Conservation (phyloP, 148 eudicot species). For the Amaranthus cruentus region DNA sequence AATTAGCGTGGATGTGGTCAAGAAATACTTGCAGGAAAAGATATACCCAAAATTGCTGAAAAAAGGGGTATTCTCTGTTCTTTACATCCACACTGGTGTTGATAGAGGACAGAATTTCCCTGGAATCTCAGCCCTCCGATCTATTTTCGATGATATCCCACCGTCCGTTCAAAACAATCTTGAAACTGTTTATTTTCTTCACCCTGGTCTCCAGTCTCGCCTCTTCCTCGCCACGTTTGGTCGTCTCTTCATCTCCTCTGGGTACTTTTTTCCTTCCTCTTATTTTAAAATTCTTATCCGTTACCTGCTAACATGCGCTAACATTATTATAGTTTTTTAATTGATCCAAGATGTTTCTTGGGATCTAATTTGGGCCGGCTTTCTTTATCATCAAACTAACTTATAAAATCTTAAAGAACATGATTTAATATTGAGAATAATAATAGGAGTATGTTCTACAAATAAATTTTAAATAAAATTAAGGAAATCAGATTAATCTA, state of each 20-base stretch:
- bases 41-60: constrained; percentile 42
- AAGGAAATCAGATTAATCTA: no score
- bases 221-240: constrained; percentile 73
- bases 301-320: no score
- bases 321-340: no score
- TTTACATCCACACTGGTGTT: constrained; percentile 61
- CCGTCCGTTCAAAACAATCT: constrained; percentile 37
- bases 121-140: constrained; percentile 53
- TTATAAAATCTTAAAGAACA: no score
- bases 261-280: constrained; percentile 24
- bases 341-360: no score
- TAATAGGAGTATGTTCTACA: no score
- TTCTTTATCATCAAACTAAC: no score
- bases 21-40: constrained; percentile 46
- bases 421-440: no score
- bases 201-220: constrained; percentile 58
- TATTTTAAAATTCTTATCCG: background rate
- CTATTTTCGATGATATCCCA: constrained; percentile 50
- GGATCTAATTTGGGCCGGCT: no score
- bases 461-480: no score
- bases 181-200: constrained; percentile 51
- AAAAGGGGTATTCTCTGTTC: constrained; percentile 33
- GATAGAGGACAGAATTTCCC: constrained; percentile 40
- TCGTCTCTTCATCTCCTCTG: constrained; percentile 54
- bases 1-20: constrained; percentile 39